Evolutionary conservation across 768 basidiomycete genomes (phyloP).

Genomic region (Naganishia friedmannii): DNA sequence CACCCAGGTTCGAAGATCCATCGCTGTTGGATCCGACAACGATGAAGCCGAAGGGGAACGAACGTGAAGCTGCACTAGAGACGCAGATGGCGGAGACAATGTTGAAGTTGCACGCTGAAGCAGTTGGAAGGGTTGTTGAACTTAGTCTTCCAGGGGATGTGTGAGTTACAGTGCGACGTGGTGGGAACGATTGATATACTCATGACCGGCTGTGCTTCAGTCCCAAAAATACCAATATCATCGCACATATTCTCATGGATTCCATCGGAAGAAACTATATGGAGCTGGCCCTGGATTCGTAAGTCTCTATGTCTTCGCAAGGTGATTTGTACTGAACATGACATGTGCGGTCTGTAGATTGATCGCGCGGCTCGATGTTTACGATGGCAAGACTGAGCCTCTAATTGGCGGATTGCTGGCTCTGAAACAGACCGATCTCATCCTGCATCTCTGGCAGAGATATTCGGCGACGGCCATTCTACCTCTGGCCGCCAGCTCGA

Average conservation of each 20-base stretch:
- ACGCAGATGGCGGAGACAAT: constrained; percentile 80
- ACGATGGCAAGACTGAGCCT: constrained; percentile 60
- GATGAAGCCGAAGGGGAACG: constrained; percentile 56
- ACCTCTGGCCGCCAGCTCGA: constrained; percentile 72
- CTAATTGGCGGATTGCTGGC: constrained; percentile 66
- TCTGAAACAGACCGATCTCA: constrained; percentile 72
- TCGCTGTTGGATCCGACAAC: not conserved
- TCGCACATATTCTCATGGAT: constrained; percentile 81
- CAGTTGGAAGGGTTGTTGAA: constrained; percentile 89
- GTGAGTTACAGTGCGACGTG: constrained; percentile 57
- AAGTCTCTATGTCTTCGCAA: constrained; percentile 44
- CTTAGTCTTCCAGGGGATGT: constrained; percentile 76
- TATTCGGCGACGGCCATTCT: constrained; percentile 87
- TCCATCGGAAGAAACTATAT: constrained; percentile 77
- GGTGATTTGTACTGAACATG: not conserved
- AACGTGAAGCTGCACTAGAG: constrained; percentile 77
- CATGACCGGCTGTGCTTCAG: constrained; percentile 54
- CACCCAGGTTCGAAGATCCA: constrained; percentile 14
- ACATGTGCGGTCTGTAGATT: not conserved
- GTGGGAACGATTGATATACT: not conserved
- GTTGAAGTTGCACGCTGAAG: constrained; percentile 97
- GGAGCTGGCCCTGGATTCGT: constrained; percentile 91
- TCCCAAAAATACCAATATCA: constrained; percentile 78
- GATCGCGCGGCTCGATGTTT: constrained; percentile 19
- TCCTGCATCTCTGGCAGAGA: constrained; percentile 95